Evolutionary conservation across 176 grass and related monocot species (phyloP).

Genomic region (Cenchrus americanus): DNA sequence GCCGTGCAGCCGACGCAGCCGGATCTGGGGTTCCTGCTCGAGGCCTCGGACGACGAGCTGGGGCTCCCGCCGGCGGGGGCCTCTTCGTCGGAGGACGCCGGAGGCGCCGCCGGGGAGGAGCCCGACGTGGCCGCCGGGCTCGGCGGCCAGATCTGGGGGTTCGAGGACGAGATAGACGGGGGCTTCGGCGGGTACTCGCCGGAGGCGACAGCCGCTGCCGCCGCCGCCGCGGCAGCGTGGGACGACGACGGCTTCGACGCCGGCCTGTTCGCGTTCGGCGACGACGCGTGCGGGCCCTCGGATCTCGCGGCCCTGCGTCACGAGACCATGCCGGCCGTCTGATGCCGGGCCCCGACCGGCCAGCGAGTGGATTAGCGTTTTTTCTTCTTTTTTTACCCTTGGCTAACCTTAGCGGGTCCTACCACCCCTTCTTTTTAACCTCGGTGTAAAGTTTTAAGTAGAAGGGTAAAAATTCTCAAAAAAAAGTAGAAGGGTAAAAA

Average conservation of each 20-base stretch:
- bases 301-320: slow-evolving; percentile 52
- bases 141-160: slow-evolving; percentile 53
- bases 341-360: slow-evolving; percentile 33
- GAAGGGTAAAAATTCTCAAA: slow-evolving; percentile 35
- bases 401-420: slow-evolving; percentile 53
- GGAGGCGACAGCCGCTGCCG: slow-evolving; percentile 13
- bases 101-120: neutral
- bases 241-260: slow-evolving; percentile 59
- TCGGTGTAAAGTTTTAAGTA: slow-evolving; percentile 48
- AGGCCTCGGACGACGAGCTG: slow-evolving; percentile 90
- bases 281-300: slow-evolving; percentile 34
- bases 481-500: slow-evolving; percentile 33
- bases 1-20: neutral
- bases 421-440: slow-evolving; percentile 46
- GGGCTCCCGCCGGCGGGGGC: slow-evolving; percentile 57
- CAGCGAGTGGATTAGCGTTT: slow-evolving; percentile 34
- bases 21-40: slow-evolving; percentile 67
- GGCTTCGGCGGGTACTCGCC: slow-evolving; percentile 25
- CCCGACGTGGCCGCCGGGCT: neutral
- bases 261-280: slow-evolving; percentile 53
- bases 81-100: slow-evolving; percentile 14
- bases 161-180: slow-evolving; percentile 50
- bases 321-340: slow-evolving; percentile 60
- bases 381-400: slow-evolving; percentile 4
- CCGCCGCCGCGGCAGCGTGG: slow-evolving; percentile 25